phyloP scores from a whole-genome alignment of 1,284 basidiomycete species.

The Malassezia yamatoensis region DNA sequence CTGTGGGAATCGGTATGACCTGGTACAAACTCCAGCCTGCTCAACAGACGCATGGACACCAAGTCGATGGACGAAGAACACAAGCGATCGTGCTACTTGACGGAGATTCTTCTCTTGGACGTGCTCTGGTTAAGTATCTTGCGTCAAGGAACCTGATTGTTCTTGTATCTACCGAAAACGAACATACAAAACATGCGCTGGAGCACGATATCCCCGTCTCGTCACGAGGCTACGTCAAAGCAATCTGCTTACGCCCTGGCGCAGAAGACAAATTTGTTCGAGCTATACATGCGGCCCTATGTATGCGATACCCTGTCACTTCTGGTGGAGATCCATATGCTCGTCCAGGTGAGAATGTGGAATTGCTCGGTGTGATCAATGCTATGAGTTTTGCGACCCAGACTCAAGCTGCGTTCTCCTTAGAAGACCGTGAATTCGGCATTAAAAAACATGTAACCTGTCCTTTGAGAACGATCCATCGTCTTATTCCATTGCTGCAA shows the following conservation, averaged over 20 bases:
- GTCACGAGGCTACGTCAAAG: conserved; percentile 40
- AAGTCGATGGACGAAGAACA: not conserved
- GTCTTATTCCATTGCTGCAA: conserved; percentile 25
- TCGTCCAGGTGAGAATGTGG: conserved; percentile 33
- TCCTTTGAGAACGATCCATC: conserved; percentile 26
- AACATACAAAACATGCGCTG: conserved; percentile 25
- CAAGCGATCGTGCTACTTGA: conserved; percentile 28
- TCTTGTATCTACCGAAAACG: conserved; percentile 31
- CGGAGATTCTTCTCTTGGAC: conserved; percentile 42
- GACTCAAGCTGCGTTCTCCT: conserved; percentile 19
- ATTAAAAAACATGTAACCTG: conserved; percentile 30
- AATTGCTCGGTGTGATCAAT: conserved; percentile 36
- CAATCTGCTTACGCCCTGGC: conserved; percentile 24
- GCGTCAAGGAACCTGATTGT: conserved; percentile 37
- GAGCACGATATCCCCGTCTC: conserved; percentile 32
- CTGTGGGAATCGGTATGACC: conserved; percentile 3
- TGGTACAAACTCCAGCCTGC: not conserved
- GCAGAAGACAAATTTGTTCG: conserved; percentile 23
- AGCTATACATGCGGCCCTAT: conserved; percentile 30
- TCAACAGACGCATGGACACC: not conserved
- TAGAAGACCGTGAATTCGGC: conserved; percentile 18
- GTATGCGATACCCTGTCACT: conserved; percentile 38
- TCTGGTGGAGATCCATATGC: conserved; percentile 45
- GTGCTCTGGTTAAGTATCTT: conserved; percentile 29
- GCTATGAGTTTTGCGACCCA: conserved; percentile 31